Conservation (phyloP, 805 yeast genomes). For the Soucietia sequanensis region DNA sequence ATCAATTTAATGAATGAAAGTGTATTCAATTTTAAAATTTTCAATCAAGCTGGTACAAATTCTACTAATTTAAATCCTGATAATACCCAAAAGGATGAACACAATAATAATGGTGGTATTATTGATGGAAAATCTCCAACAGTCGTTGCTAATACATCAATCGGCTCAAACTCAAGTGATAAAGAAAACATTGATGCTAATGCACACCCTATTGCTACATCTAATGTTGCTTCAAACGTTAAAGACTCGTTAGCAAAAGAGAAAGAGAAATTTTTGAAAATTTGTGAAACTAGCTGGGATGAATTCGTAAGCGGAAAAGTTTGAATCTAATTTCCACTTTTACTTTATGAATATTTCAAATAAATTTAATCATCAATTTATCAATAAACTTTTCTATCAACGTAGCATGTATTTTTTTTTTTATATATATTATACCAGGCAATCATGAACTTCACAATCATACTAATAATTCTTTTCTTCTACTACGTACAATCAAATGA, state of each 20-base stretch:
- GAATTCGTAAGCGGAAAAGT: slow-evolving; percentile 30
- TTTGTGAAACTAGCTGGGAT: slow-evolving; percentile 46
- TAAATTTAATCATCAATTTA: too few species aligned
- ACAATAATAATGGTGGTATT: not conserved
- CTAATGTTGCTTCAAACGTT: not conserved
- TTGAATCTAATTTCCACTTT: too few species aligned
- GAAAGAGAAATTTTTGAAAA: slow-evolving; percentile 39
- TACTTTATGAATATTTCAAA: too few species aligned
- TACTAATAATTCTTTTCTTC: too few species aligned
- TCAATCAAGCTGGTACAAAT: slow-evolving; percentile 7
- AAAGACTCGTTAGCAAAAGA: slow-evolving; percentile 19
- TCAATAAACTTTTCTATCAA: too few species aligned
- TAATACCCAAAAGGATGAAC: not conserved
- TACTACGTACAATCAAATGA: too few species aligned
- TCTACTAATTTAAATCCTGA: not conserved
- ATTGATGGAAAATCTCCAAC: too few species aligned
- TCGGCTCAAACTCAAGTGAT: slow-evolving; percentile 4
- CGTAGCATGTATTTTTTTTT: too few species aligned
- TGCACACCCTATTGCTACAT: too few species aligned
- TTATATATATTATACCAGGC: too few species aligned
- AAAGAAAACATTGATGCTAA: slow-evolving; percentile 1
- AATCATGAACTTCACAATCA: too few species aligned
- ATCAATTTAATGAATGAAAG: slow-evolving; percentile 37
- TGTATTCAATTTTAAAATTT: slow-evolving; percentile 33
- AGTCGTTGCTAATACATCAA: not conserved